Evolutionary conservation across 2,329 filamentous ascomycete genomes (phyloP).

Genomic region (Fonsecaea multimorphosa): DNA sequence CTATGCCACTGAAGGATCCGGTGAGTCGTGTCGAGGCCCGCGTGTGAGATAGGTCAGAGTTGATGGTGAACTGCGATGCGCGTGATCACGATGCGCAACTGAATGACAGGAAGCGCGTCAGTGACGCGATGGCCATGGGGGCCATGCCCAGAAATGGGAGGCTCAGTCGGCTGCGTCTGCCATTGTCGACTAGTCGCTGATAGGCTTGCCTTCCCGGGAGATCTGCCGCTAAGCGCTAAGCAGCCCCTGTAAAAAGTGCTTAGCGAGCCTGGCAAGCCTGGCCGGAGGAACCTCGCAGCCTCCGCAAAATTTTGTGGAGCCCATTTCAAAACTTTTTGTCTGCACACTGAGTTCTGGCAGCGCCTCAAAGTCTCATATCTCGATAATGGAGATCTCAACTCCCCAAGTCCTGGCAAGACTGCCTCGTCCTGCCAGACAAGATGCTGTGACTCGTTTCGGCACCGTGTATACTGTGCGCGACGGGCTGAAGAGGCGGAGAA

Average conservation of each 20-base stretch:
- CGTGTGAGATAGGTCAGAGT: not conserved
- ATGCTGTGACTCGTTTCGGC: slow-evolving; percentile 50
- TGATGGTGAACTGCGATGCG: not conserved
- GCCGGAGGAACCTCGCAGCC: not conserved
- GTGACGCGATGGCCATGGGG: slow-evolving; percentile 25
- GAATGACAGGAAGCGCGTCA: slow-evolving; percentile 10
- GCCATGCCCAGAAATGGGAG: slow-evolving; percentile 10
- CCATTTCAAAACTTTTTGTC: slow-evolving; percentile 5
- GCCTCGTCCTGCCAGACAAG: slow-evolving; percentile 51
- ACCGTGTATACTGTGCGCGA: slow-evolving; percentile 61
- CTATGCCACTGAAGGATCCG: not conserved
- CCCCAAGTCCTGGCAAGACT: slow-evolving; percentile 54
- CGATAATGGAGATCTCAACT: slow-evolving; percentile 51
- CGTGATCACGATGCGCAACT: slow-evolving; percentile 6
- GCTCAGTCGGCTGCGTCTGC: slow-evolving; percentile 11
- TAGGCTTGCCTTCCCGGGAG: slow-evolving; percentile 19
- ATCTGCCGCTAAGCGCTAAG: slow-evolving; percentile 35
- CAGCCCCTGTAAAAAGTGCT: slow-evolving; percentile 2
- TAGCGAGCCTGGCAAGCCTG: not conserved
- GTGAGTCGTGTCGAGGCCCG: not conserved
- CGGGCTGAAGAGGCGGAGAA: slow-evolving; percentile 66
- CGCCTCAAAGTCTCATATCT: not conserved
- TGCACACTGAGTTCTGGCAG: slow-evolving; percentile 1
- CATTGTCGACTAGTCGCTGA: not conserved
- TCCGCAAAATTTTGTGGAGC: slow-evolving; percentile 1